Evolutionary conservation across 495 filamentous ascomycete genomes (phyloP), one percentile per base, ranked within the genome.

Genomic region (Penicillium taxi): DNA sequence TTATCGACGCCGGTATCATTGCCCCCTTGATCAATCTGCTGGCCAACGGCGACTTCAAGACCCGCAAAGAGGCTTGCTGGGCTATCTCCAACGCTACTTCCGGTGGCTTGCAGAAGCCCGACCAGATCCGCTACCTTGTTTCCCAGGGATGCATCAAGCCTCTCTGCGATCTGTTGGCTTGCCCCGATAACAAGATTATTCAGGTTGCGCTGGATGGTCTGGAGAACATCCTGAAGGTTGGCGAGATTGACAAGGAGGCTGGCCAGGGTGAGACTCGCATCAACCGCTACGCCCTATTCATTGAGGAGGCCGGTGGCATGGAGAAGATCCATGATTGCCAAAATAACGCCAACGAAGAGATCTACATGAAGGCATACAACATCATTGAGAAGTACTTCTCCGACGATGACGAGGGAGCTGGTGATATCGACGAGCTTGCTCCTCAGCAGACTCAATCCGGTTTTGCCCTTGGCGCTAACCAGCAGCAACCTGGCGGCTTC

Each of bases 301-400:
- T 99, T 49, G 93, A 99, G 68, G 93, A 99, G 59, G 91, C 88
- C 40, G 86, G 86, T 47, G 93, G 93, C 47, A 99, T 99, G 93
- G 89, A 96, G 71, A 96, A 96, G 80, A 96, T 99, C 53, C 93
- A 99, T 63, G 89, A 96, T 49, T 95, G 91, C 77, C 93, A 99
- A 72, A 95, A 90, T 66, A 99, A 99, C 50, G 90, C 93, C 67
- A 99, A 99, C 67, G 93, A 96, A 67, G 93, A 99, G 68, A 99
- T 99, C 50, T 99, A 99, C 74, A 96, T 99, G 91, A 99, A 99
- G 78, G 94, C 93, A 0, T 99, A 95, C 73, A 96, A 91, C 72
- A 96, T 99, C 66, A 99, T 99, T 53, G 93, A 96, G 76, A 96
- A 95, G 71, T 96, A 99, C 74, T 99, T 99, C 75, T 94, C 88